Evolutionary conservation across 2,329 filamentous ascomycete genomes (phyloP), one percentile per base, ranked within the genome.

Genomic region (Monosporascus sp.): DNA sequence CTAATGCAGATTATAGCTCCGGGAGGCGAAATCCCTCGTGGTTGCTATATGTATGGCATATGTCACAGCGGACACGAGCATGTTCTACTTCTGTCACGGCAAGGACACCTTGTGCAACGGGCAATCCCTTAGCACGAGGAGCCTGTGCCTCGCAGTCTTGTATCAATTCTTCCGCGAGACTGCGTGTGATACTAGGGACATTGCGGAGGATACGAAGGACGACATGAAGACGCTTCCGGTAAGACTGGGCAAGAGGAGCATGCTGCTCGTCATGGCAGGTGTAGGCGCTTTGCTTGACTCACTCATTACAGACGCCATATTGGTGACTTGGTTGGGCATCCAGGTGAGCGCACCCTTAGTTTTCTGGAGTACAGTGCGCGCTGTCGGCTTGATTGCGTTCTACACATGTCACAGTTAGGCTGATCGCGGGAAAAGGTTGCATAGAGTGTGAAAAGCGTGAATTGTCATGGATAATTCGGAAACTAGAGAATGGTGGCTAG

Each of bases 131-230:
- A 52, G 48, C 17, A 36, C 52, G 41, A 48, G 54, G 39, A 56
- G 54, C 38, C 45, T 56, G n/a, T 51, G 49, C 27, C 45, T 56
- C 5, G 44, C 38, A 7, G 47, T 56, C 8, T 34, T 56, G 27
- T 56, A 56, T 36, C 54, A 56, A 17, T 56, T 54, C 49, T 46
- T 56, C n/a, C 52, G 52, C 6, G 54, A 56, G 49, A 56, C 52
- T 17, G 44, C 49, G 9, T 54, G 52, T 31, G 54, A 56, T 18
- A 17, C 48, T 5, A 49, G 54, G 22, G 54, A 56, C 44, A 51
- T 56, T 45, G 36, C 14, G 9, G 54, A 56, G 48, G 54, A 56
- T 25, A 34, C 36, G 22, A 42, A 34, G 6, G 48, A 54, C n/a
- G 47, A 42, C 34, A 50, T 56, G 48, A 51, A 39, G 31, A 55